Conservation (phyloP, 2,329 filamentous ascomycete species). For the Aspergillus vadensis region DNA sequence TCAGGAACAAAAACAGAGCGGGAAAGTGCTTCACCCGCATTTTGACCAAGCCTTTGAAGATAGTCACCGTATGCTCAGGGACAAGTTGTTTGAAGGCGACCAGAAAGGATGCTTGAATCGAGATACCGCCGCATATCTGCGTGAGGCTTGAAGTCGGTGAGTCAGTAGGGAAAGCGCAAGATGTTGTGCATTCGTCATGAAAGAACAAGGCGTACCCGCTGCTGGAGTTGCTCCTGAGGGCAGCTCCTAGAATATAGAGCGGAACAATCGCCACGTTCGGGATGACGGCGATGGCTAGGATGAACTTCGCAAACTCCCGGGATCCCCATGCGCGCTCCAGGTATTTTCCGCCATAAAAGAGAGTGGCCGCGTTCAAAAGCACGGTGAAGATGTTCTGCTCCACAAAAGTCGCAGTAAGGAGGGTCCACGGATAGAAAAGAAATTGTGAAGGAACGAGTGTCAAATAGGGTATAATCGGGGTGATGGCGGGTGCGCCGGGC, state of each 20-base stretch:
- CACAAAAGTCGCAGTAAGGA: constrained; percentile 80
- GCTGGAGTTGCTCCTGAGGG: constrained; percentile 54
- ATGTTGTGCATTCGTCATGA: constrained; percentile 21
- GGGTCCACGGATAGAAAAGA: constrained; percentile 89
- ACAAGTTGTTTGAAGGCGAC: constrained; percentile 97
- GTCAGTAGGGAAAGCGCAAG: constrained; percentile 25
- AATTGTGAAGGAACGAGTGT: constrained; percentile 82
- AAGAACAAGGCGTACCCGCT: constrained; percentile 39
- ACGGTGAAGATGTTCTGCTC: constrained; percentile 93
- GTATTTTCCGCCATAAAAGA: constrained; percentile 92
- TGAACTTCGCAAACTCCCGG: constrained; percentile 86
- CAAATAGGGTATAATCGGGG: constrained; percentile 78
- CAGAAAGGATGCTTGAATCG: constrained; percentile 89
- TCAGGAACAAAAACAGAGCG: constrained; percentile 73
- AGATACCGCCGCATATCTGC: constrained; percentile 83
- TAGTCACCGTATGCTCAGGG: constrained; percentile 92
- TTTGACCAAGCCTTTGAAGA: constrained; percentile 85
- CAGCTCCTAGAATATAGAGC: constrained; percentile 72
- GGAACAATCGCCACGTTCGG: constrained; percentile 77
- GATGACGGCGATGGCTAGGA: constrained; percentile 73
- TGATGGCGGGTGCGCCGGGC: constrained; percentile 37
- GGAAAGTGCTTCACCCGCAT: constrained; percentile 83
- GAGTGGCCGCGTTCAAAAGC: constrained; percentile 70
- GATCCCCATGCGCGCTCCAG: constrained; percentile 95
- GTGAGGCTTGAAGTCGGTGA: constrained; percentile 61